Base-by-base conservation (phyloP, 106 monocot species). In the Triglochin maritima region DNA sequence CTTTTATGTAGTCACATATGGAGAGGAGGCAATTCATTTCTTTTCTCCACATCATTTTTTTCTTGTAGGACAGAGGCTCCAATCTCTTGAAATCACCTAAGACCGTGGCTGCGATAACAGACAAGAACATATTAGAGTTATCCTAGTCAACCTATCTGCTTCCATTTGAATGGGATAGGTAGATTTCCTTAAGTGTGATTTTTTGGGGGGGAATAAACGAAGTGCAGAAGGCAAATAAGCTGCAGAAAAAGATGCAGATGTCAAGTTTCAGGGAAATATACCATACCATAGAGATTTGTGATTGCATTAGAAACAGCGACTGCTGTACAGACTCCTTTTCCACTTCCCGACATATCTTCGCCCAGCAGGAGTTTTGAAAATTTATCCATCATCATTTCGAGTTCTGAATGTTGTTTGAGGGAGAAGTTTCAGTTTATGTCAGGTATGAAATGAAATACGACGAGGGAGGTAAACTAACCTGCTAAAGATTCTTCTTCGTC, bases 291-390 rank as follows among this genome's bases (percentile, higher is more conserved):
- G 73, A 91, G 87, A 47, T 91, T 91, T 50, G 91, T 91, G 49
- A 91, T 91, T 61, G 91, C 82, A 74, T 91, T 91, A 56, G 91
- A 91, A 47, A 91, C 78, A 2, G 91, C 81, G 11, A 85, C 82
- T 4, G 91, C 91, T 15, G 82, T 73, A 75, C 87, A 82, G 51
- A 87, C 87, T 47, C 91, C 91, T 60, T 84, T 91, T 29, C 91
- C 91, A 56, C 78, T 69, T 16, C 91, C 91, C 12, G 91, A 91
- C 91, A 91, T 90, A 56, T 90, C 90, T 73, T 90, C 90, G 1
- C 90, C 90, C 42, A 90, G 76, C 67, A 90, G 65, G 50, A 90
- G 87, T 80, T 90, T 90, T 3, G 90, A 84, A 58, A 90, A 90
- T 56, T 79, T 90, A 69, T 91, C 91, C 74, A 71, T 87, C 69